Percentiles rank a stretch among this genome's conserved stretches.
Conservation (phyloP, 2,329 filamentous ascomycete genomes). For the Colletotrichum sidae region DNA sequence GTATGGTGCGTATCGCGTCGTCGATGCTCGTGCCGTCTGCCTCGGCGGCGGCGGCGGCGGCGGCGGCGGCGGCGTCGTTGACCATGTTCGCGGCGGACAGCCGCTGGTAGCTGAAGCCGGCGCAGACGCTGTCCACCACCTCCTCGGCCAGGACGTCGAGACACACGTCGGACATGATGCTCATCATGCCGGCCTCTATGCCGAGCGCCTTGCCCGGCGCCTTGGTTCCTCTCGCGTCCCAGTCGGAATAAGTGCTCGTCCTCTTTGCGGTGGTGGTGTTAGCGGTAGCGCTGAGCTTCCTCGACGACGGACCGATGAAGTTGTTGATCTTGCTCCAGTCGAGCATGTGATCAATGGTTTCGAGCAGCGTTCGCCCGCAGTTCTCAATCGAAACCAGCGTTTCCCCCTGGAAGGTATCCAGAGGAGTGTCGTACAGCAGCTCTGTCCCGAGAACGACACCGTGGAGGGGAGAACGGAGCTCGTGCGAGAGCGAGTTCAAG, state of each 20-base stretch:
- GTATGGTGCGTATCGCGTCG: constrained; percentile 24
- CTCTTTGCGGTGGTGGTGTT: too few relatives aligned
- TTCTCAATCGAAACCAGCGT: constrained; percentile 57
- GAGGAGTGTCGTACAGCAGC: constrained; percentile 62
- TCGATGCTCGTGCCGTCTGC: constrained; percentile 17
- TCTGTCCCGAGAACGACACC: constrained; percentile 68
- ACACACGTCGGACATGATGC: constrained; percentile 43
- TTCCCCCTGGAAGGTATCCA: constrained; percentile 56
- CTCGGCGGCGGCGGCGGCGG: constrained; percentile 1
- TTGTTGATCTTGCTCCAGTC: constrained; percentile 56
- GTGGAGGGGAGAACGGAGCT: constrained; percentile 70
- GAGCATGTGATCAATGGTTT: constrained; percentile 61
- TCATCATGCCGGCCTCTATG: constrained; percentile 39
- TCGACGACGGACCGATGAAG: constrained; percentile 38
- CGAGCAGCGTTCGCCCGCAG: constrained; percentile 57
- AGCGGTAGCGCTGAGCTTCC: constrained; percentile 10
- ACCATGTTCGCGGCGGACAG: constrained; percentile 26
- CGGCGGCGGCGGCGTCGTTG: background rate
- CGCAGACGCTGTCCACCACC: constrained; percentile 51
- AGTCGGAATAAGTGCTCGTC: constrained; percentile 25
- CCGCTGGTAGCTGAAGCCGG: constrained; percentile 50
- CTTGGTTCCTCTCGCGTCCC: constrained; percentile 17
- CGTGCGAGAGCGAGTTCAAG: constrained; percentile 70
- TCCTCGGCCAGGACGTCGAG: constrained; percentile 49
- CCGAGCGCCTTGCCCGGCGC: constrained; percentile 1